These are phyloP conservation scores for Rhizopogon vulgaris DNA, from an alignment of 768 basidiomycete species.

Conservation along the genomic window DNA sequence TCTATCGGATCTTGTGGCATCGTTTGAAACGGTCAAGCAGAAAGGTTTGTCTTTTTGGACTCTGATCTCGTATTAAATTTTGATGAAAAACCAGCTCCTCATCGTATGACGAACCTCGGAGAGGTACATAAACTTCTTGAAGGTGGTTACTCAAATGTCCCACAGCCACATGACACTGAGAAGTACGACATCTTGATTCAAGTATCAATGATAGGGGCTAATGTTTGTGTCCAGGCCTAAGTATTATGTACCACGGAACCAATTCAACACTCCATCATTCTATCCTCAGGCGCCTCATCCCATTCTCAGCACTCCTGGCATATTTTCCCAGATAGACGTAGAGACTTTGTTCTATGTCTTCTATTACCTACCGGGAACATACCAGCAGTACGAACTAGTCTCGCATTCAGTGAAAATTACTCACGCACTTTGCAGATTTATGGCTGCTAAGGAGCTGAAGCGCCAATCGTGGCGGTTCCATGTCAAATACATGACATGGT, in stretches of 20 bases:
- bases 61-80: background rate
- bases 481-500: conserved; percentile 99
- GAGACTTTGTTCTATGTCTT: conserved; percentile 99
- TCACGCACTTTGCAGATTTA: conserved; percentile 48
- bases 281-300: conserved; percentile 89
- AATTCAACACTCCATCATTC: conserved; percentile 85
- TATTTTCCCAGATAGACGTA: conserved; percentile 89
- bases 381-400: conserved; percentile 68
- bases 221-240: conserved; percentile 62
- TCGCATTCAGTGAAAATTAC: conserved; percentile 3
- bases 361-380: conserved; percentile 95
- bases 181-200: conserved; percentile 56
- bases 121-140: conserved; percentile 92
- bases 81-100: conserved; percentile 42
- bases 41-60: conserved; percentile 58
- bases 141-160: conserved; percentile 81
- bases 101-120: conserved; percentile 81
- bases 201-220: conserved; percentile 3
- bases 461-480: conserved; percentile 99
- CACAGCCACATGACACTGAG: conserved; percentile 92
- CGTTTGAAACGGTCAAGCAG: conserved; percentile 95
- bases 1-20: conserved; percentile 86
- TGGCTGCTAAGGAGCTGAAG: conserved; percentile 96
- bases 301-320: conserved; percentile 71
- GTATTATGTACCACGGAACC: conserved; percentile 93